A percentile compares a stretch with the other conserved stretches of the same genome.
phyloP scores from a whole-genome alignment of 441 rosid species.

The Omphalea diandra region DNA sequence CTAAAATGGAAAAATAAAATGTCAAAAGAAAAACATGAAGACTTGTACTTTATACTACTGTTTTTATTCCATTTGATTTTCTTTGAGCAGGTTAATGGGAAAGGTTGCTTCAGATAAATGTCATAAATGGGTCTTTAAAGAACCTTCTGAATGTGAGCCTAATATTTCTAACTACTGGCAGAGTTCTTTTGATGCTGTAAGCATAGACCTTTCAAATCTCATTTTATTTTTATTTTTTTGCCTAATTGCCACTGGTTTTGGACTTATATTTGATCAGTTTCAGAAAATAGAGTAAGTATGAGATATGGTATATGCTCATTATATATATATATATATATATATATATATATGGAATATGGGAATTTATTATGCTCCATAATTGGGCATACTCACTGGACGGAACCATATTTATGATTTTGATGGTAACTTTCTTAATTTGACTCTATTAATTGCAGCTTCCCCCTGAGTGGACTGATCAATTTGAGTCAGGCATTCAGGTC shows the following conservation, averaged over 20 bases:
- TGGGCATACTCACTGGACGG: slow-evolving; percentile 20
- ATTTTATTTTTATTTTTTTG: not conserved
- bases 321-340: too few relatives aligned
- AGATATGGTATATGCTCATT: not conserved
- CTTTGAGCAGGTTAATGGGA: slow-evolving; percentile 78
- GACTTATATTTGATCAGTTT: not conserved
- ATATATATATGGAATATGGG: not conserved
- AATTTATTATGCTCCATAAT: slow-evolving; percentile 18
- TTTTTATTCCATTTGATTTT: slow-evolving; percentile 27
- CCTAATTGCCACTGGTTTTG: not conserved
- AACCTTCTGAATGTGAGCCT: slow-evolving; percentile 86
- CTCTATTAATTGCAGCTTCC: slow-evolving; percentile 75
- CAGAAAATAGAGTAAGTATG: not conserved
- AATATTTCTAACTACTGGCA: slow-evolving; percentile 83
- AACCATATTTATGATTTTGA: slow-evolving; percentile 32
- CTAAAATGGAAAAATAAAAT: not conserved
- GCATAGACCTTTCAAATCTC: slow-evolving; percentile 25
- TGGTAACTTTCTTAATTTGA: slow-evolving; percentile 32
- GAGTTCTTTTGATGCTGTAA: slow-evolving; percentile 96
- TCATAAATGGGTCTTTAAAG: slow-evolving; percentile 99
- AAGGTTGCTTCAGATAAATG: slow-evolving; percentile 99
- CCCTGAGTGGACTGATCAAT: slow-evolving; percentile 97
- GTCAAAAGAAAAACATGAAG: not conserved
- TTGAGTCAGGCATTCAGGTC: slow-evolving; percentile 98
- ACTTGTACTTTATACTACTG: not conserved